Evolutionary conservation across 2,329 filamentous ascomycete species (phyloP).

Genomic region (Ciborinia camelliae): DNA sequence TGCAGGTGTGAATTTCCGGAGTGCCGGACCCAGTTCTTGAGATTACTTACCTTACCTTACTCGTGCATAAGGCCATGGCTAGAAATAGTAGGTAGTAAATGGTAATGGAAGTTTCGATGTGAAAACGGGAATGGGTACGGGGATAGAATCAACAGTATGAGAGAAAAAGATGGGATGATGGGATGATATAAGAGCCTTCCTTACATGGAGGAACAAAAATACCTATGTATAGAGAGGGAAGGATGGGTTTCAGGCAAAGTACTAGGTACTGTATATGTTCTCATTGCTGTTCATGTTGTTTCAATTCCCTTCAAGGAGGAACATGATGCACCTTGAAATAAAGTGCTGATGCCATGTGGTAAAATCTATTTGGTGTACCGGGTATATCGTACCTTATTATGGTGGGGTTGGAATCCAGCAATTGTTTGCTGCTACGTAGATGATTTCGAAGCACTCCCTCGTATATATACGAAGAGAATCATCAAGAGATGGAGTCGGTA

Average conservation of each 20-base stretch:
- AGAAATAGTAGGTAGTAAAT: too few relatives aligned
- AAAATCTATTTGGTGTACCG: not conserved
- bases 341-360: slow-evolving; percentile 5
- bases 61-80: too few relatives aligned
- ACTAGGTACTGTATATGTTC: too few relatives aligned
- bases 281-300: not conserved
- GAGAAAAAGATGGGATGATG: not conserved
- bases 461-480: too few relatives aligned
- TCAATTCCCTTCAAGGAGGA: not conserved
- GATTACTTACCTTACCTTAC: not conserved
- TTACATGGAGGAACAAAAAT: not conserved
- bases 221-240: not conserved
- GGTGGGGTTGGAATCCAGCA: not conserved
- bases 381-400: not conserved
- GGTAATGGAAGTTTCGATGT: not conserved
- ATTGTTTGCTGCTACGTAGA: not conserved
- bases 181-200: not conserved
- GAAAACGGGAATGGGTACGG: not conserved
- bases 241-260: not conserved
- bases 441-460: too few relatives aligned
- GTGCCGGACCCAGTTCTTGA: not conserved
- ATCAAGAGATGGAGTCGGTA: too few relatives aligned
- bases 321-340: too few relatives aligned
- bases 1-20: not conserved
- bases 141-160: too few relatives aligned